phyloP scores from a whole-genome alignment of 148 eudicot genomes.

The Silene uniflora region DNA sequence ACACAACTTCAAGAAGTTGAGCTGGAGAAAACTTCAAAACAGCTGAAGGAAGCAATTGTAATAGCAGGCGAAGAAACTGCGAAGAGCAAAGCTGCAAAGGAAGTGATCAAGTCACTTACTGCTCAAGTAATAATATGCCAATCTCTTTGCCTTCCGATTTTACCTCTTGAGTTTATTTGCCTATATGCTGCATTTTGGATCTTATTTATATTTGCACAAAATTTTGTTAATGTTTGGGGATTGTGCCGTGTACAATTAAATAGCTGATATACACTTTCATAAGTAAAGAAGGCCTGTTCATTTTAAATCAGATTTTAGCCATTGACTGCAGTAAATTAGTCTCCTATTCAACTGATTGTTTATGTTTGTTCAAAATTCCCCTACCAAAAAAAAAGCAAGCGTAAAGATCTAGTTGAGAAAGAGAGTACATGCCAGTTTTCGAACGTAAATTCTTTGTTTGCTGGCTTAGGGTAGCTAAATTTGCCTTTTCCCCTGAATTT shows the following conservation, averaged over 20 bases:
- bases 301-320: not conserved
- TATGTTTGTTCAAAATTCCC: too few relatives aligned
- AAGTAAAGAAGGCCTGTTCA: not conserved
- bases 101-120: constrained; percentile 67
- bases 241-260: not conserved
- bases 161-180: constrained; percentile 1
- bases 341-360: too few relatives aligned
- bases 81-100: constrained; percentile 70
- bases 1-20: constrained; percentile 59
- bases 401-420: too few relatives aligned
- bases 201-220: not conserved
- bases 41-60: constrained; percentile 53
- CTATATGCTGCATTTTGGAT: not conserved
- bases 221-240: not conserved
- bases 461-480: constrained; percentile 4
- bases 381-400: too few relatives aligned
- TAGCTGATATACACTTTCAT: not conserved
- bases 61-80: constrained; percentile 53
- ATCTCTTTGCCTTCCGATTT: constrained; percentile 6
- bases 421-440: not conserved
- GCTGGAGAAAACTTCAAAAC: constrained; percentile 53
- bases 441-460: not conserved
- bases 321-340: not conserved
- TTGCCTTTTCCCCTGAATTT: not conserved
- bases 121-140: constrained; percentile 42